Evolutionary conservation across 2,329 filamentous ascomycete genomes (phyloP).

Genomic region (Neofusicoccum laricinum): DNA sequence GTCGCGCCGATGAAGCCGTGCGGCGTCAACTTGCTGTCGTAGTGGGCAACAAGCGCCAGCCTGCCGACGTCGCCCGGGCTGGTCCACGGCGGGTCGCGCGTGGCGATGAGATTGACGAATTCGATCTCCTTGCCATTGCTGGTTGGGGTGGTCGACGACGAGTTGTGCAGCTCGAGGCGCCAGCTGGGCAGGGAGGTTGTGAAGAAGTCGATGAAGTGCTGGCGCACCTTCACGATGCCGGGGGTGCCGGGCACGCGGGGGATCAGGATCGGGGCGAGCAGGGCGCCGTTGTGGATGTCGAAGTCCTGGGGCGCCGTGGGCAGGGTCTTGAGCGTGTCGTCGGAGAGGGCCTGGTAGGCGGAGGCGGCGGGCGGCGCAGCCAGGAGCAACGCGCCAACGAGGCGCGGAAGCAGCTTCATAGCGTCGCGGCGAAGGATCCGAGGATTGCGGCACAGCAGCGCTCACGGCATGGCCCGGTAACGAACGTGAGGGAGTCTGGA

Average conservation of each 20-base stretch:
- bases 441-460: not conserved
- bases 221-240: constrained; percentile 68
- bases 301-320: constrained; percentile 65
- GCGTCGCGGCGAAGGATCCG: not conserved
- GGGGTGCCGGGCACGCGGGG: constrained; percentile 85
- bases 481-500: not conserved
- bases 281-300: constrained; percentile 69
- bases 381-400: not conserved
- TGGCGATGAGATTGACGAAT: constrained; percentile 83
- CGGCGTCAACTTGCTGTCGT: constrained; percentile 79
- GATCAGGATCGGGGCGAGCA: constrained; percentile 83
- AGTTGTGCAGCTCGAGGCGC: constrained; percentile 82
- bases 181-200: constrained; percentile 69
- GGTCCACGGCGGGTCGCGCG: constrained; percentile 82
- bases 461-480: not conserved
- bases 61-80: constrained; percentile 71
- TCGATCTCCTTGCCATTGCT: constrained; percentile 69
- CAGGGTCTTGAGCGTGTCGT: constrained; percentile 68
- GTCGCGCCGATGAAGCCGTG: constrained; percentile 89
- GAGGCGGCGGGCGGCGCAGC: constrained; percentile 30
- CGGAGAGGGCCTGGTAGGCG: constrained; percentile 63
- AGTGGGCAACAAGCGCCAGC: constrained; percentile 87
- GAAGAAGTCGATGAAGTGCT: constrained; percentile 86
- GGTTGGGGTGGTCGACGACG: constrained; percentile 76
- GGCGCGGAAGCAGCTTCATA: constrained; percentile 6